A percentile compares a stretch with the other conserved stretches of the same genome.
phyloP scores from a whole-genome alignment of 202 grass and related monocot species.

The Panicum hallii region DNA sequence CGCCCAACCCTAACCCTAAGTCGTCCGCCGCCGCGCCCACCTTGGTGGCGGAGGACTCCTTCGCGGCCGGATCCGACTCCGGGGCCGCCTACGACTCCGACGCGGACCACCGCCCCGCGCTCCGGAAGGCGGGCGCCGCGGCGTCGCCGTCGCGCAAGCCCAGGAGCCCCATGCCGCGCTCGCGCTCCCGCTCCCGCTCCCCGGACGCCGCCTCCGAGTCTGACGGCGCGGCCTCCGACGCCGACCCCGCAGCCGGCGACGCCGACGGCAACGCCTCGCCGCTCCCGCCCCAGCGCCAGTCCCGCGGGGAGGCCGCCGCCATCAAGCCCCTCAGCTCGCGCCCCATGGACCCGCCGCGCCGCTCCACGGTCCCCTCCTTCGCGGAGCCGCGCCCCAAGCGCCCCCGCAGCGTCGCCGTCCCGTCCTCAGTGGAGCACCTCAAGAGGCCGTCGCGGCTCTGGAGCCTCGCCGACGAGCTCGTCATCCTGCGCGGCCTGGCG shows the following conservation, averaged over 20 bases:
- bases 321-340: constrained; percentile 72
- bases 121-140: not conserved
- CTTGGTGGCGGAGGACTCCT: constrained; percentile 33
- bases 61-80: constrained; percentile 46
- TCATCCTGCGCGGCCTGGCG: constrained; percentile 61
- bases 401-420: constrained; percentile 43
- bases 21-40: not conserved
- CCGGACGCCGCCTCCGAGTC: constrained; percentile 45
- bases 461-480: constrained; percentile 59
- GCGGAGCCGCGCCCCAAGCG: constrained; percentile 61
- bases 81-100: constrained; percentile 54
- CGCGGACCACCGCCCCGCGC: constrained; percentile 8
- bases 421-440: constrained; percentile 34
- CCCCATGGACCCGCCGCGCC: constrained; percentile 55
- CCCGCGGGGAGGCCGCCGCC: constrained; percentile 47
- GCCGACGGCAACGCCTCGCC: constrained; percentile 46
- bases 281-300: constrained; percentile 21
- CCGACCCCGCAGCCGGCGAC: constrained; percentile 19
- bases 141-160: constrained; percentile 5
- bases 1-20: constrained; percentile 66
- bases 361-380: constrained; percentile 19
- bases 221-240: constrained; percentile 15
- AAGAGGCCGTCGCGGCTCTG: constrained; percentile 64
- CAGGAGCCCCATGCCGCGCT: constrained; percentile 44
- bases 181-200: constrained; percentile 20